Evolutionary conservation across 2,329 filamentous ascomycete species (phyloP), one percentile per base, ranked within the genome.

Genomic region (Colletotrichum plurivorum): DNA sequence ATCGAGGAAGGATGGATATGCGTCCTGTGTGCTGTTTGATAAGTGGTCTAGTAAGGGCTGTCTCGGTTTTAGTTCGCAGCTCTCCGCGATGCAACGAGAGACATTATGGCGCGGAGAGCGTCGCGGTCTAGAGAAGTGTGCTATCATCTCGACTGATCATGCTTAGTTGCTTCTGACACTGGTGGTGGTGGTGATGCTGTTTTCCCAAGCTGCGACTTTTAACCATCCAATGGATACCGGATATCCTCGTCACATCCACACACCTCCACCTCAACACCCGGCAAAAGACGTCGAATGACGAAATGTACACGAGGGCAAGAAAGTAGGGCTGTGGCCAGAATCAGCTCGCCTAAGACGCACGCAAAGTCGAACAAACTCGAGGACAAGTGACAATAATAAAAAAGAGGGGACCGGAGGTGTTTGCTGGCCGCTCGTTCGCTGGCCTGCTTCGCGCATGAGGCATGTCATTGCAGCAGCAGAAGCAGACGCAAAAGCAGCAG

Each of bases 241-340:
- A 15, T n/a, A 13, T 43, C 41, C 41, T 43, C 15, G 57, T 52
- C 57, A 45, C 49, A 62, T 48, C 49, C 59, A 62, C 59, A 61
- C 56, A 51, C 15, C 48, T 18, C 57, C 16, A 60, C 20, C 31
- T 25, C 31, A 20, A 36, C 31, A 9, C 41, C 31, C 18, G 31
- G 31, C 46, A 25, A 27, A 18, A n/a, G 49, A 60, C 57, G 18
- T 31, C 41, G 5, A 45, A 16, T 31, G 51, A 53, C 25, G 39
- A 54, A n/a, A 36, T 53, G 31, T 49, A 54, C 16, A 15, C 54
- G 59, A 62, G 59, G 59, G 59, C 59, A 62, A 27, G 43, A 62
- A 62, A 62, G 59, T 62, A 62, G 59, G 59, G 59, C 59, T 62
- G 59, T 62, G 59, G 59, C 8, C 49, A 36, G 49, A 18, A 20